Conservation (phyloP, 495 filamentous ascomycete species). For the Penicillium tannophilum region DNA sequence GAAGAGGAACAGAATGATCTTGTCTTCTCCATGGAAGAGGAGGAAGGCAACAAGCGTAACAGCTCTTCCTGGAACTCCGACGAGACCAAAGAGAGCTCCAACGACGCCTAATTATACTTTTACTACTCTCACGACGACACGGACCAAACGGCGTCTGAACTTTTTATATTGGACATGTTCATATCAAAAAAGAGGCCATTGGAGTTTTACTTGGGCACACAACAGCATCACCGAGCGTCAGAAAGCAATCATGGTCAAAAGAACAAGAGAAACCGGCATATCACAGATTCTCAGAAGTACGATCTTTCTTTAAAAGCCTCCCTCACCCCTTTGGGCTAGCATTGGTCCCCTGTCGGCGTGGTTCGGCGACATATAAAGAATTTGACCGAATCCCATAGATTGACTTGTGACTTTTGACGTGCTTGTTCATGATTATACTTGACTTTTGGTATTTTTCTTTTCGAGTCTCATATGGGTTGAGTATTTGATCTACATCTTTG, state of each 20-base stretch:
- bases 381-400: slow-evolving; percentile 16
- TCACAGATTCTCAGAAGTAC: not conserved
- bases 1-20: slow-evolving; percentile 60
- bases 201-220: slow-evolving; percentile 26
- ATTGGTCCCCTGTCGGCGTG: not conserved
- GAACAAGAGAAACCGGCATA: slow-evolving; percentile 5
- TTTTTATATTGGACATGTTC: slow-evolving; percentile 18
- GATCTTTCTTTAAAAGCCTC: no score
- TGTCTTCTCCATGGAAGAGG: slow-evolving; percentile 83
- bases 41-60: slow-evolving; percentile 52
- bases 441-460: slow-evolving; percentile 3
- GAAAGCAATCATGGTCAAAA: slow-evolving; percentile 1
- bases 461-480: slow-evolving; percentile 3
- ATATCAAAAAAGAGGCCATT: slow-evolving; percentile 28
- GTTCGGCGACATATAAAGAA: slow-evolving; percentile 8
- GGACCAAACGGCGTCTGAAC: slow-evolving; percentile 15
- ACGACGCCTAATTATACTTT: slow-evolving; percentile 21
- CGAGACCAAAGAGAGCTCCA: slow-evolving; percentile 26
- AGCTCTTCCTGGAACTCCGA: slow-evolving; percentile 37
- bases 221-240: slow-evolving; percentile 26
- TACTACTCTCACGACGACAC: slow-evolving; percentile 27
- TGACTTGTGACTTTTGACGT: slow-evolving; percentile 16
- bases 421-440: not conserved
- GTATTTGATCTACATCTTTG: not conserved
- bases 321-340: not conserved